Conservation (phyloP, 2,329 filamentous ascomycete genomes). For the Ascochyta lentis region DNA sequence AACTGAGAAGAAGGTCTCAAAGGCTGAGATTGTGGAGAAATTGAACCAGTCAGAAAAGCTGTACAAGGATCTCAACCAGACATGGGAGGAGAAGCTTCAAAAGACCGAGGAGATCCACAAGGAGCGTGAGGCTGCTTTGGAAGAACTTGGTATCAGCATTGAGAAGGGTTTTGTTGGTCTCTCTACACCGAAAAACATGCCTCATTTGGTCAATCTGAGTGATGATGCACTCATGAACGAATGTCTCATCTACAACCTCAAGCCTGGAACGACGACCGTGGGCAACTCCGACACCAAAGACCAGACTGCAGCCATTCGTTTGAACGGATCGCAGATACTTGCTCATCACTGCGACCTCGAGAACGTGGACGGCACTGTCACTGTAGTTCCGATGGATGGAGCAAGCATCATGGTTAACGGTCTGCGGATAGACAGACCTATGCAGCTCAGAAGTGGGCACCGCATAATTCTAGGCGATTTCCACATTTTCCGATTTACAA, state of each 20-base stretch:
- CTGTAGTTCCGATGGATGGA: constrained; percentile 84
- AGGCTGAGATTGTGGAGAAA: constrained; percentile 97
- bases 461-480: constrained; percentile 97
- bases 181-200: constrained; percentile 98
- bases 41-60: constrained; percentile 96
- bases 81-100: constrained; percentile 94
- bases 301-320: constrained; percentile 79
- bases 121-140: constrained; percentile 90
- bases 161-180: constrained; percentile 97
- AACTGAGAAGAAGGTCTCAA: constrained; percentile 90
- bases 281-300: constrained; percentile 89
- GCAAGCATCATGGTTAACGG: constrained; percentile 99
- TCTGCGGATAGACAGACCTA: constrained; percentile 83
- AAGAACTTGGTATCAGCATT: constrained; percentile 97
- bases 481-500: constrained; percentile 98
- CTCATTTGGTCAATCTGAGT: constrained; percentile 95
- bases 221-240: constrained; percentile 83
- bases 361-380: constrained; percentile 92
- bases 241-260: constrained; percentile 97
- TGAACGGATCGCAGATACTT: constrained; percentile 93
- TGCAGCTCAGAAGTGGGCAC: constrained; percentile 86
- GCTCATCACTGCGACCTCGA: constrained; percentile 94
- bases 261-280: constrained; percentile 91
- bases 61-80: constrained; percentile 94
- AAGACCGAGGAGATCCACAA: constrained; percentile 98